phyloP scores from a whole-genome alignment of 2,329 filamentous ascomycete species.

The Penicillium oxalicum region DNA sequence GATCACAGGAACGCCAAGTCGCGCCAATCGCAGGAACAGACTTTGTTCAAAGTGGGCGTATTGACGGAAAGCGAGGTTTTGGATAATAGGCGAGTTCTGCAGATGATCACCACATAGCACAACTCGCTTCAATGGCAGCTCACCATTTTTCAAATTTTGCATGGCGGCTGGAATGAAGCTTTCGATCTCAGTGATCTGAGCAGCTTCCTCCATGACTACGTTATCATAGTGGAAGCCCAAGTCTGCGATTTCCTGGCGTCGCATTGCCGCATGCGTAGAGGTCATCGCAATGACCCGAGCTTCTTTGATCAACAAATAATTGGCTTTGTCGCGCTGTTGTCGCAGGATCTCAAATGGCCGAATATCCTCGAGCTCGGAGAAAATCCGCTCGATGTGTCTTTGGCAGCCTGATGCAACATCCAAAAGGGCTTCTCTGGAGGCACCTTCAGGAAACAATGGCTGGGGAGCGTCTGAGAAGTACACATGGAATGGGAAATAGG shows the following conservation, averaged over 20 bases:
- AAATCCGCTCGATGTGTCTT: slow-evolving; percentile 81
- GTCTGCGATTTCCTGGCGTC: slow-evolving; percentile 78
- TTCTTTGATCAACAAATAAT: slow-evolving; percentile 90
- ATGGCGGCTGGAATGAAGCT: slow-evolving; percentile 93
- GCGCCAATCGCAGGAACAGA: slow-evolving; percentile 82
- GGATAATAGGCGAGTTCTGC: slow-evolving; percentile 93
- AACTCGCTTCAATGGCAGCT: slow-evolving; percentile 74
- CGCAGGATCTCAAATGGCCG: slow-evolving; percentile 91
- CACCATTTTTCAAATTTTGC: slow-evolving; percentile 69
- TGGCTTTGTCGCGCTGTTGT: slow-evolving; percentile 83
- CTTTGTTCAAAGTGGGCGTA: slow-evolving; percentile 96
- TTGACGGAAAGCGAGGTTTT: slow-evolving; percentile 87
- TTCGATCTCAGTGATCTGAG: slow-evolving; percentile 95
- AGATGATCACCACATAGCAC: slow-evolving; percentile 93
- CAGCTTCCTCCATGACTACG: slow-evolving; percentile 96
- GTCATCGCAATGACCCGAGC: slow-evolving; percentile 99
- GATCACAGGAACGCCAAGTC: slow-evolving; percentile 85
- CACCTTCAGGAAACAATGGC: slow-evolving; percentile 67
- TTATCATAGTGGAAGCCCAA: slow-evolving; percentile 98
- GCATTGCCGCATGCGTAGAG: slow-evolving; percentile 93
- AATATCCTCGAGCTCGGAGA: slow-evolving; percentile 86
- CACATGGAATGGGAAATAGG: slow-evolving; percentile 76
- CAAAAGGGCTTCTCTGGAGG: slow-evolving; percentile 60
- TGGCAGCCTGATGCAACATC: slow-evolving; percentile 82
- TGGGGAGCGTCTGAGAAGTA: slow-evolving; percentile 87